phyloP scores from a whole-genome alignment of 2,329 filamentous ascomycete genomes.

The Aaosphaeria arxii region DNA sequence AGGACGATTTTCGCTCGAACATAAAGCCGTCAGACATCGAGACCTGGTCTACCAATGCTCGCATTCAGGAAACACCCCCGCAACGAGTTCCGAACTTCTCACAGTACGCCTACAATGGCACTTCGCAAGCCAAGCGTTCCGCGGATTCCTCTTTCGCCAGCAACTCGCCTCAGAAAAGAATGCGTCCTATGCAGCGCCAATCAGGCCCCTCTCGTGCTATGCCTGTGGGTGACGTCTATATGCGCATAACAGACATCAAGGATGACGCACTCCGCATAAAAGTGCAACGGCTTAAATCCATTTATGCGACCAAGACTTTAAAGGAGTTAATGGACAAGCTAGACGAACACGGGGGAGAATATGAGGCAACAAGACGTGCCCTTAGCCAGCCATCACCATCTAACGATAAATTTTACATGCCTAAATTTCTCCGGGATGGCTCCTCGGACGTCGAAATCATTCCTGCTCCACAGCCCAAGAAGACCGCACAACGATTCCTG shows the following conservation, averaged over 20 bases:
- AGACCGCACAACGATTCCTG: slow-evolving; percentile 53
- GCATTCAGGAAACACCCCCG: slow-evolving; percentile 26
- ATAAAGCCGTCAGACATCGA: slow-evolving; percentile 60
- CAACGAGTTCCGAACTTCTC: slow-evolving; percentile 28
- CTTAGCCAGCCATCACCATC: no score
- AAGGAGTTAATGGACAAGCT: slow-evolving; percentile 51
- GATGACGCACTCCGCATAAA: slow-evolving; percentile 51
- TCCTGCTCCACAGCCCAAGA: slow-evolving; percentile 33
- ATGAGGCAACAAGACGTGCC: slow-evolving; percentile 47
- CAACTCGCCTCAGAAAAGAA: no score
- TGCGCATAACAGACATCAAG: slow-evolving; percentile 19
- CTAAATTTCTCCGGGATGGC: no score
- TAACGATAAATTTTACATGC: no score
- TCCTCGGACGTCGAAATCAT: background rate
- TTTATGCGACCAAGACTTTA: slow-evolving; percentile 49
- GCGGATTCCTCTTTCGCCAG: no score
- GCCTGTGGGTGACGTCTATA: slow-evolving; percentile 13
- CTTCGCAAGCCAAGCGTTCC: slow-evolving; percentile 3
- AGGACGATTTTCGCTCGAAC: slow-evolving; percentile 52
- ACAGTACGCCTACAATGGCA: slow-evolving; percentile 18
- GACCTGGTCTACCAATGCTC: background rate
- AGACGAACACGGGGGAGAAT: slow-evolving; percentile 49
- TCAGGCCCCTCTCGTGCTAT: slow-evolving; percentile 31
- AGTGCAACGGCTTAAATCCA: slow-evolving; percentile 50
- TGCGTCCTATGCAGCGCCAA: slow-evolving; percentile 13